Evolutionary conservation across 305 asterid species (phyloP), one percentile per base, ranked within the genome.

Genomic region (Fraxinus paxiana): DNA sequence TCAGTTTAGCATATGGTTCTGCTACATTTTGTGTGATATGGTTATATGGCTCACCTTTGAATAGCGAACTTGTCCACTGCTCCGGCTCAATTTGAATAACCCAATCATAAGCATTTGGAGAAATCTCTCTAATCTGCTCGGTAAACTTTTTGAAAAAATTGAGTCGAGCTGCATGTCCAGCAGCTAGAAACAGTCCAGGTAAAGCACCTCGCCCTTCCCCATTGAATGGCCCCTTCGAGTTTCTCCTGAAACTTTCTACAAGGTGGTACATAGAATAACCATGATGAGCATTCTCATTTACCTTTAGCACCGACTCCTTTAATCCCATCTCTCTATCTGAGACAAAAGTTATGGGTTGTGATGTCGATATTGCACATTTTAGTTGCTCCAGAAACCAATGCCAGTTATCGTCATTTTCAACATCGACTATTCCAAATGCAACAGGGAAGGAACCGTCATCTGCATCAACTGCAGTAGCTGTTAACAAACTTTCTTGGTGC

Each of bases 191-290:
- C 80, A 88, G 89, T 41, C 88, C 90, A 2, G 97, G 98, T 76
- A 95, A 82, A 78, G 91, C 90, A 33, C 92, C 97, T 84, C 92
- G 84, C 80, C 97, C 97, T 84, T 95, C 98, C 51, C 96, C 97
- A 12, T 88, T 79, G 83, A 93, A 93, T 31, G 98, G 98, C 73
- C 97, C 98, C 87, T 82, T 92, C 88, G 91, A 84, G 89, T 85
- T 91, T 83, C 89, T 88, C 89, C 90, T 91, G 86, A 95, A 93
- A 87, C 95, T 91, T 85, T 93, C 97, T 85, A 91, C 15, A 24
- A 95, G 96, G 83, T 93, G 97, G 87, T 84, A 88, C 78, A 93
- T 88, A 31, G 98, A 93, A 86, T 91, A 95, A 82, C 97, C 98
- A 84, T 87, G 88, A 85, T 85, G 75, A 83, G 93, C 87, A 84